These are phyloP conservation scores for Hygrocybe coccinea DNA, from an alignment of 768 basidiomycete genomes.

Conservation along the genomic window DNA sequence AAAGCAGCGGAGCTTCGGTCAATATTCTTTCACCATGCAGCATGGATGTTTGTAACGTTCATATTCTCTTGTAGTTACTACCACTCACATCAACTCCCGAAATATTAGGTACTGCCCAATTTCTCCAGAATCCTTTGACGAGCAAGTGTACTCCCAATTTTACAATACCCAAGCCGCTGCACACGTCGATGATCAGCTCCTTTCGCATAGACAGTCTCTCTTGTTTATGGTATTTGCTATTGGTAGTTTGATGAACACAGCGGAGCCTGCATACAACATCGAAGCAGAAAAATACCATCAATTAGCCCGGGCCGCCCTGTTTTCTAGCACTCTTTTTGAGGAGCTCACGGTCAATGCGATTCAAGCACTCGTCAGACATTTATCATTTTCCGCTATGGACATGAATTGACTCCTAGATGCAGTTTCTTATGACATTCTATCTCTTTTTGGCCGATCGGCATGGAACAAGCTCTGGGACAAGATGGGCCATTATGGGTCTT, in stretches of 20 bases:
- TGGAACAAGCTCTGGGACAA: constrained; percentile 57
- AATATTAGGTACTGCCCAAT: constrained; percentile 61
- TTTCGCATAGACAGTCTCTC: constrained; percentile 58
- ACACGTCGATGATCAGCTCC: constrained; percentile 45
- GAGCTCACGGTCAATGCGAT: constrained; percentile 64
- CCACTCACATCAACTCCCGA: not conserved
- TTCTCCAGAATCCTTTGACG: constrained; percentile 53
- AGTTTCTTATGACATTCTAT: constrained; percentile 70
- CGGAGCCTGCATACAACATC: constrained; percentile 52
- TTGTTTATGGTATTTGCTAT: constrained; percentile 66
- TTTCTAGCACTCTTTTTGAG: constrained; percentile 60
- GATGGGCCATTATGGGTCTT: constrained; percentile 66
- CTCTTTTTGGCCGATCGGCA: constrained; percentile 66
- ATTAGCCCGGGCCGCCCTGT: constrained; percentile 59
- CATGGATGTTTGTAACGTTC: constrained; percentile 57
- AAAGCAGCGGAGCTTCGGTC: constrained; percentile 58
- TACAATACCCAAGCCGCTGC: constrained; percentile 44
- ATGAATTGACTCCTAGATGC: constrained; percentile 8
- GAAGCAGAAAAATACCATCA: constrained; percentile 72
- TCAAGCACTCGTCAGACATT: constrained; percentile 53
- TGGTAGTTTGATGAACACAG: constrained; percentile 57
- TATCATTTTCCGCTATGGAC: constrained; percentile 9
- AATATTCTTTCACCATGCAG: constrained; percentile 59
- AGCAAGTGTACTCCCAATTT: constrained; percentile 54
- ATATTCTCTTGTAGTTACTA: not conserved